These are phyloP conservation scores for Striga hermonthica DNA, from an alignment of 305 asterid species.

Conservation along the genomic window DNA sequence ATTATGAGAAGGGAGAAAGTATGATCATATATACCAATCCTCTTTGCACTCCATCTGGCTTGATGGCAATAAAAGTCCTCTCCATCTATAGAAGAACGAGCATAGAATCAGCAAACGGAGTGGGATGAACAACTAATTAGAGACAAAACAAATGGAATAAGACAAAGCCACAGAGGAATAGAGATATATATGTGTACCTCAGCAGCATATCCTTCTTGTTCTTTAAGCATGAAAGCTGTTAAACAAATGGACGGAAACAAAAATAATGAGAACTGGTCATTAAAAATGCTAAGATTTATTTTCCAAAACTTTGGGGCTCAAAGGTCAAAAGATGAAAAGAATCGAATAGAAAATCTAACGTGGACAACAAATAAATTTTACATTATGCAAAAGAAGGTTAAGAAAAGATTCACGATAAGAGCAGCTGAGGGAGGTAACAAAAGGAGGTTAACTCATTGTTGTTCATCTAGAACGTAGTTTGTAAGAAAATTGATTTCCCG, in stretches of 20 bases:
- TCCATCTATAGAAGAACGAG: constrained; percentile 51
- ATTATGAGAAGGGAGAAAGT: constrained; percentile 8
- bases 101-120: constrained; percentile 30
- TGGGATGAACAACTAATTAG: constrained; percentile 5
- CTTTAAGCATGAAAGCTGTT: constrained; percentile 79
- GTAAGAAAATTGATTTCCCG: background rate
- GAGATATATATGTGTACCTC: constrained; percentile 45
- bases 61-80: constrained; percentile 91
- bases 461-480: constrained; percentile 10
- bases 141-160: constrained; percentile 2
- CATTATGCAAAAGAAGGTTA: background rate
- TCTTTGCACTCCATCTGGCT: constrained; percentile 98
- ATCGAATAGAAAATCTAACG: background rate
- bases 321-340: constrained; percentile 9
- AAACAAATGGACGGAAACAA: constrained; percentile 26
- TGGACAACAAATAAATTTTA: constrained; percentile 7
- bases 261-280: constrained; percentile 26
- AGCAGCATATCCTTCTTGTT: constrained; percentile 86
- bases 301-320: constrained; percentile 8
- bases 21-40: constrained; percentile 61
- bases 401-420: background rate
- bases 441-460: background rate
- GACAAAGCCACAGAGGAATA: constrained; percentile 20
- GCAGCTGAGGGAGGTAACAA: background rate
- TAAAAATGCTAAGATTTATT: background rate